These are phyloP conservation scores for Tetrapisispora nanseiensis DNA, from an alignment of 805 yeast genomes.

Conservation along the genomic window DNA sequence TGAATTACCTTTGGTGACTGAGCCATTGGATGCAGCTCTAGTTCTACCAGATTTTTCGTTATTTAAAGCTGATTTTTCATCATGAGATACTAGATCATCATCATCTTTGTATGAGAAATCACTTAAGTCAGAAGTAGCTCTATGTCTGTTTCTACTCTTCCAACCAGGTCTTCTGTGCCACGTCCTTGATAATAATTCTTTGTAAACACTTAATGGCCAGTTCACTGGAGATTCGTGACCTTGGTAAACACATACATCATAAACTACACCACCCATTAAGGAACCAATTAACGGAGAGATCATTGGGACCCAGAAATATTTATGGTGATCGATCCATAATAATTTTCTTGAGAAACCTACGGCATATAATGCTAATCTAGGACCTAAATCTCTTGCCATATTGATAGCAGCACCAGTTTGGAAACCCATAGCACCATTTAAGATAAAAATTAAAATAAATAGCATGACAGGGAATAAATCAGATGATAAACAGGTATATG, in stretches of 20 bases:
- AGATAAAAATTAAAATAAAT: slow-evolving; percentile 35
- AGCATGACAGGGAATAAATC: slow-evolving; percentile 40
- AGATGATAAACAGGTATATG: slow-evolving; percentile 38
- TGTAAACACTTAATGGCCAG: slow-evolving; percentile 29
- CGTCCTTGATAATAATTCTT: slow-evolving; percentile 12
- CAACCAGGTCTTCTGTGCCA: slow-evolving; percentile 29
- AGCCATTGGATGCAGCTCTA: slow-evolving; percentile 9
- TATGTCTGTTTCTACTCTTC: slow-evolving; percentile 18
- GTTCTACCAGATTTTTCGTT: slow-evolving; percentile 8
- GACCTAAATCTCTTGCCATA: slow-evolving; percentile 47
- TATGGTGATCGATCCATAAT: slow-evolving; percentile 31
- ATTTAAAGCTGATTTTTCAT: slow-evolving; percentile 5
- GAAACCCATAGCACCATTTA: slow-evolving; percentile 41
- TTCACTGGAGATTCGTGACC: slow-evolving; percentile 46
- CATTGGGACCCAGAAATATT: slow-evolving; percentile 46
- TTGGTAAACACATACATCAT: slow-evolving; percentile 42
- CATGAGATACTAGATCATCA: slow-evolving; percentile 11
- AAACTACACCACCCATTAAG: slow-evolving; percentile 39
- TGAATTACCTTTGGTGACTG: slow-evolving; percentile 10
- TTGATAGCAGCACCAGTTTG: slow-evolving; percentile 49
- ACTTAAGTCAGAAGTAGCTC: slow-evolving; percentile 22
- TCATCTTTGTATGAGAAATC: slow-evolving; percentile 21
- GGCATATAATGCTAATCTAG: slow-evolving; percentile 39
- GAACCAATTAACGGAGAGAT: slow-evolving; percentile 43
- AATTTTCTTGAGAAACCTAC: slow-evolving; percentile 39